A percentile compares a stretch with the other conserved stretches of the same genome.
Evolutionary conservation across 75 land plant species (phyloP).

Genomic region (Pseudotsuga menziesii): DNA sequence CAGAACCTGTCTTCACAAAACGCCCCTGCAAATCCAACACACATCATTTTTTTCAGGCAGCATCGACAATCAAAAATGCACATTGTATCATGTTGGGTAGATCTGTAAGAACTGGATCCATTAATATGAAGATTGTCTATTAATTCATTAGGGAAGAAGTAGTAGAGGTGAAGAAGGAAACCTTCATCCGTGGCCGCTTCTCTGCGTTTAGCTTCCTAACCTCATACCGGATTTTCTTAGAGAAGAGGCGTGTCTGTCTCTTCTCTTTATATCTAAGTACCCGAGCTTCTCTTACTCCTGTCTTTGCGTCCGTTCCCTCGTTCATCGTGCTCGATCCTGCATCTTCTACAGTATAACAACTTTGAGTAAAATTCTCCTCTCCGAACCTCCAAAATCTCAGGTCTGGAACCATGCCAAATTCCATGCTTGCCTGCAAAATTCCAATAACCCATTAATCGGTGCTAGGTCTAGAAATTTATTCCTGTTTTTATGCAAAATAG

Average conservation of each 20-base stretch:
- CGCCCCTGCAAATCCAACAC: constrained; percentile 29
- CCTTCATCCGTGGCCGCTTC: constrained; percentile 62
- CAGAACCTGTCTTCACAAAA: constrained; percentile 24
- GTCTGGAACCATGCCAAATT: constrained; percentile 23
- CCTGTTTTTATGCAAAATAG: not conserved
- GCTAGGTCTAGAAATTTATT: not conserved
- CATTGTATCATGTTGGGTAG: not conserved
- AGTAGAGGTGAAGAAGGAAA: not conserved
- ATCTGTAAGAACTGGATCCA: not conserved
- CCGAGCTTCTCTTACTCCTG: constrained; percentile 38
- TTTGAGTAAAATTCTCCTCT: constrained; percentile 4
- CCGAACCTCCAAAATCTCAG: not conserved
- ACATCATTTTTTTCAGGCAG: not conserved
- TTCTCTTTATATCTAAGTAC: constrained; percentile 60
- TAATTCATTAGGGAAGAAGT: not conserved
- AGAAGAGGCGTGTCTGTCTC: constrained; percentile 48
- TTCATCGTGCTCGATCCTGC: not conserved
- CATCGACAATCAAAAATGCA: not conserved
- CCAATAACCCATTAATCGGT: not conserved
- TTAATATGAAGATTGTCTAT: not conserved
- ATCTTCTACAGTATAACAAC: not conserved
- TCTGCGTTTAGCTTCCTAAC: constrained; percentile 65
- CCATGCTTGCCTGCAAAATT: constrained; percentile 16
- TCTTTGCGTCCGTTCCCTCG: not conserved
- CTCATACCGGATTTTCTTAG: constrained; percentile 54